A percentile compares a stretch with the other conserved stretches of the same genome.
phyloP scores from a whole-genome alignment of 371 early-diverging fungal genomes.

The Mucor piriformis region DNA sequence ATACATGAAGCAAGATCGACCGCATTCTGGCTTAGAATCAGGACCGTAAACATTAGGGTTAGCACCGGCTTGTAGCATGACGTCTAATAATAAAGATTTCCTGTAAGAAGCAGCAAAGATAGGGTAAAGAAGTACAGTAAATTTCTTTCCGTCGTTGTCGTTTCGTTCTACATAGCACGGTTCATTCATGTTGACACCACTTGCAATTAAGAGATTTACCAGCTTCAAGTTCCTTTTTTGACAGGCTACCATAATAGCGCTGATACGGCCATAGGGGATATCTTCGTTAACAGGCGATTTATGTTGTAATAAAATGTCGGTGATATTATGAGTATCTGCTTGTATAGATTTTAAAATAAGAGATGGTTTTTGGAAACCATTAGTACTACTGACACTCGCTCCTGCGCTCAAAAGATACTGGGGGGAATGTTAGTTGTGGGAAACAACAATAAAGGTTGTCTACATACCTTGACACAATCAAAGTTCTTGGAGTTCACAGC shows the following conservation, averaged over 20 bases:
- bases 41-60: slow-evolving; percentile 32
- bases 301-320: slow-evolving; percentile 30
- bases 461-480: slow-evolving; percentile 28
- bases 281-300: slow-evolving; percentile 36
- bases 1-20: slow-evolving; percentile 37
- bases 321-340: slow-evolving; percentile 20
- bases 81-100: slow-evolving; percentile 17
- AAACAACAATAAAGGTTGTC: neutral
- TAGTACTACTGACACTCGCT: slow-evolving; percentile 11
- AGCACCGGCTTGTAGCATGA: slow-evolving; percentile 27
- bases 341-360: slow-evolving; percentile 29
- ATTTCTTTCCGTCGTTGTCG: neutral
- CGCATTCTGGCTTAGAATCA: slow-evolving; percentile 12
- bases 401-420: slow-evolving; percentile 36
- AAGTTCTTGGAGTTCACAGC: slow-evolving; percentile 36
- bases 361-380: slow-evolving; percentile 13
- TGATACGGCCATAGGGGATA: slow-evolving; percentile 28
- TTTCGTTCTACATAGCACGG: slow-evolving; percentile 19
- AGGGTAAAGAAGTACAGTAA: slow-evolving; percentile 32
- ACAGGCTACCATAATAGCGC: slow-evolving; percentile 50
- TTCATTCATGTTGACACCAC: slow-evolving; percentile 15
- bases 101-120: slow-evolving; percentile 19
- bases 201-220: slow-evolving; percentile 30
- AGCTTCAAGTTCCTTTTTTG: slow-evolving; percentile 20
- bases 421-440: neutral